Base-by-base conservation (phyloP, 495 filamentous ascomycete genomes). In the Aspergillus incahuasiensis region DNA sequence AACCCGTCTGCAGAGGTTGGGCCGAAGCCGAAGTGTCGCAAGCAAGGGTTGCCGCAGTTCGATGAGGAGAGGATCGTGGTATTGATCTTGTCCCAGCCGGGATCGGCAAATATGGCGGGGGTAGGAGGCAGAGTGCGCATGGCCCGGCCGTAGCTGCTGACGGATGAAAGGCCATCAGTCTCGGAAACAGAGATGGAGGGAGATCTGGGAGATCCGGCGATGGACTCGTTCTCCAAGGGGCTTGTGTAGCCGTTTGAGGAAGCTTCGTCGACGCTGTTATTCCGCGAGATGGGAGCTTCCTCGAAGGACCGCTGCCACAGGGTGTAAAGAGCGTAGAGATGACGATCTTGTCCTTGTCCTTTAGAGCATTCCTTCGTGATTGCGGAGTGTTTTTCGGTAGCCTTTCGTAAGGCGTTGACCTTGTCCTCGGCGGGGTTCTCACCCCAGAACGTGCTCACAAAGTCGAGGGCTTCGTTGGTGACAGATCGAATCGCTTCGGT, bases 21-120 rank as follows among this genome's bases (percentile, higher is more conserved):
- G 0, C 94, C 94, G 70, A 98, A 98, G 11, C 94, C 94, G 63
- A 98, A 98, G 45, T 96, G 90, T 1, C 94, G 86, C 13, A 98
- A 81, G n/a, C 88, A 92, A 2, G 94, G 94, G 72, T 98, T 98
- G 52, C 94, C 94, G 72, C 94, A 98, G 74, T 98, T 98, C n/a
- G 91, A 96, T 1, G 94, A 97, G 30, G 89, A 94, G 18, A 98
- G 75, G 62, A 97, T 89, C 15, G 94, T 97, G 59, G 82, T 95
- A 77, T 97, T 97, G 55, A 96, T 81, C 60, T 88, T 90, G 71
- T 97, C 92, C 91, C 92, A 98, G 41, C 91, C 94, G 0, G 80
- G 51, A 63, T 98, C 94, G 44, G 84, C 86, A 72, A 98, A 98
- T 61, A 97, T 80, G 40, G 85, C 74, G 0, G 92, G 92, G 30